phyloP scores from a whole-genome alignment of 1,284 basidiomycete genomes.

The Sporisorium scitamineum region DNA sequence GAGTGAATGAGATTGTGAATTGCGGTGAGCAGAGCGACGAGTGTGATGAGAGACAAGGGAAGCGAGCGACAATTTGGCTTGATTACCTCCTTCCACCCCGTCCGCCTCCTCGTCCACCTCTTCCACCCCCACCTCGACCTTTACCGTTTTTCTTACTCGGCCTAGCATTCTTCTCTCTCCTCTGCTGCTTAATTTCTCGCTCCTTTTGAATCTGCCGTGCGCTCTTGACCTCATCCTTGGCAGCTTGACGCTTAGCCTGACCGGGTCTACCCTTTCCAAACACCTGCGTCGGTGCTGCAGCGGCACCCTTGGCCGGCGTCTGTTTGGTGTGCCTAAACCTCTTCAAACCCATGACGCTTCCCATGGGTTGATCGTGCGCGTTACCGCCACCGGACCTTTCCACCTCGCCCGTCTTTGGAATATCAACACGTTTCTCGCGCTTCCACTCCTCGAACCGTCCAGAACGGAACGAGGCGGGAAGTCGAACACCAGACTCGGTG shows the following conservation, averaged over 20 bases:
- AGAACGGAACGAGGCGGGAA: constrained; percentile 93
- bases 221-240: constrained; percentile 58
- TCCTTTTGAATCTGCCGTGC: constrained; percentile 62
- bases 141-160: constrained; percentile 45
- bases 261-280: constrained; percentile 53
- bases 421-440: constrained; percentile 77
- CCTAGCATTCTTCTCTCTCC: constrained; percentile 64
- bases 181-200: constrained; percentile 51
- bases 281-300: background rate
- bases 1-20: background rate
- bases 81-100: constrained; percentile 22
- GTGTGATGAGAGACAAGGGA: background rate
- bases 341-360: constrained; percentile 71
- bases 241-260: constrained; percentile 44
- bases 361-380: constrained; percentile 42
- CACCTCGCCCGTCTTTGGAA: constrained; percentile 85
- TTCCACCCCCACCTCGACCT: constrained; percentile 8
- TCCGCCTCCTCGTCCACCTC: constrained; percentile 11
- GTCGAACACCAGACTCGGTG: constrained; percentile 88
- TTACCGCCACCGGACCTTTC: constrained; percentile 71
- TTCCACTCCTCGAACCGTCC: constrained; percentile 97
- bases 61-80: background rate
- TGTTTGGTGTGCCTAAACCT: constrained; percentile 56
- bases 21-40: background rate
- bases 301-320: constrained; percentile 46